Evolutionary conservation across 2,329 filamentous ascomycete species (phyloP).

Genomic region (Fusarium secorum): DNA sequence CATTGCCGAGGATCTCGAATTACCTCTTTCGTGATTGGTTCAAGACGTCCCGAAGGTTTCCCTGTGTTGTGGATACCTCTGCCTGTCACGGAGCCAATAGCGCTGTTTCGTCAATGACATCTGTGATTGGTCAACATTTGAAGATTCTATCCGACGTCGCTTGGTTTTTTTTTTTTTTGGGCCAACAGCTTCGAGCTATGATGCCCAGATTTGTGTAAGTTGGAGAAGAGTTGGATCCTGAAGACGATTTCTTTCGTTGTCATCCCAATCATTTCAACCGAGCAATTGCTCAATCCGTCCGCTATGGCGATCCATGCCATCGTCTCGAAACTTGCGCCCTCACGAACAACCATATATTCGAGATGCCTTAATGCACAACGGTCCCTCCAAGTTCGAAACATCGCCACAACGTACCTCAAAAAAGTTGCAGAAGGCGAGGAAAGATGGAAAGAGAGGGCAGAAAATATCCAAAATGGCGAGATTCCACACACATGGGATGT

Average conservation of each 20-base stretch:
- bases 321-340: slow-evolving; percentile 37
- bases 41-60: slow-evolving; percentile 37
- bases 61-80: slow-evolving; percentile 39
- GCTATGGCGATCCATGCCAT: slow-evolving; percentile 43
- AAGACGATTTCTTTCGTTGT: neutral
- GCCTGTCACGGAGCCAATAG: slow-evolving; percentile 39
- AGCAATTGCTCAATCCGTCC: neutral
- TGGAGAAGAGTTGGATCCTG: neutral
- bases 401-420: slow-evolving; percentile 53
- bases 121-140: slow-evolving; percentile 44
- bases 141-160: slow-evolving; percentile 25
- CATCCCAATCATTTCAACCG: neutral
- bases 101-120: slow-evolving; percentile 18
- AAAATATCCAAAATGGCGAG: slow-evolving; percentile 59
- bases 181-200: slow-evolving; percentile 25
- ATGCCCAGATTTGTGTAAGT: slow-evolving; percentile 8
- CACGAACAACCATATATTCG: slow-evolving; percentile 36
- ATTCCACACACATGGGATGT: slow-evolving; percentile 65
- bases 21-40: slow-evolving; percentile 56
- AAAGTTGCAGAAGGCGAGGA: slow-evolving; percentile 54
- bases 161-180: slow-evolving; percentile 44
- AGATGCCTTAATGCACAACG: slow-evolving; percentile 37
- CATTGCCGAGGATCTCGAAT: slow-evolving; percentile 63
- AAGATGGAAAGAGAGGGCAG: slow-evolving; percentile 58
- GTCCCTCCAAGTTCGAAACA: slow-evolving; percentile 44